Evolutionary conservation across 352 stramenopile genomes (phyloP).

Genomic region (Phytopythium cucurbitacearum): DNA sequence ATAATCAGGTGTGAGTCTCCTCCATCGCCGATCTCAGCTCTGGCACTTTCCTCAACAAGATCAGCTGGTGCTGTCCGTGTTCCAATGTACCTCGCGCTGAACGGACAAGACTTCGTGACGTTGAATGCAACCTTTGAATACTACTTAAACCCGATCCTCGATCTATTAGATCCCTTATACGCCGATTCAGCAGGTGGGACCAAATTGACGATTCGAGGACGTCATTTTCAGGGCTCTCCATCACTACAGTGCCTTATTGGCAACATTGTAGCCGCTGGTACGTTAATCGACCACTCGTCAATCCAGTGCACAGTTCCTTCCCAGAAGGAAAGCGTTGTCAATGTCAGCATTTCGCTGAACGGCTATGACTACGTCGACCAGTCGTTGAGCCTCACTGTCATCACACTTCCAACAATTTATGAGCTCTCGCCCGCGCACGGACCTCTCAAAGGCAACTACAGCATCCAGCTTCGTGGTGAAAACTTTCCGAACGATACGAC

Average conservation of each 20-base stretch:
- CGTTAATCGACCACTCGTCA: conserved; percentile 51
- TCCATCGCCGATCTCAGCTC: conserved; percentile 21
- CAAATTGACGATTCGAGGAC: conserved; percentile 44
- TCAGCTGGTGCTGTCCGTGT: conserved; percentile 20
- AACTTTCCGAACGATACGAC: conserved; percentile 16
- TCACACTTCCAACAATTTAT: conserved; percentile 40
- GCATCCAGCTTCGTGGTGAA: conserved; percentile 26
- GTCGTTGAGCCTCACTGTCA: conserved; percentile 37
- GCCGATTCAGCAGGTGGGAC: conserved; percentile 53
- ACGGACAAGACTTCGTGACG: conserved; percentile 62
- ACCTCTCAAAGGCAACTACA: conserved; percentile 22
- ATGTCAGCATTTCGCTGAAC: conserved; percentile 58
- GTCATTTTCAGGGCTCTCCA: conserved; percentile 54
- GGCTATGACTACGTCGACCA: conserved; percentile 48
- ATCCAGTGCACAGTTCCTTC: conserved; percentile 57
- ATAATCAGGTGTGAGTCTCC: conserved; percentile 29
- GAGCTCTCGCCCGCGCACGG: conserved; percentile 32
- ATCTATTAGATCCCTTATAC: conserved; percentile 31
- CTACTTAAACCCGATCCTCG: conserved; percentile 32
- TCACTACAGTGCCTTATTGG: conserved; percentile 56
- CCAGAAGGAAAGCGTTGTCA: conserved; percentile 17
- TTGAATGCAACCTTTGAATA: conserved; percentile 60
- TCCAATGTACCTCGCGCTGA: conserved; percentile 64
- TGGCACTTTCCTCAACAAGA: background rate
- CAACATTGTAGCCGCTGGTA: conserved; percentile 26